phyloP scores from a whole-genome alignment of 116 monocot species.

The Phalaenopsis hybrid region DNA sequence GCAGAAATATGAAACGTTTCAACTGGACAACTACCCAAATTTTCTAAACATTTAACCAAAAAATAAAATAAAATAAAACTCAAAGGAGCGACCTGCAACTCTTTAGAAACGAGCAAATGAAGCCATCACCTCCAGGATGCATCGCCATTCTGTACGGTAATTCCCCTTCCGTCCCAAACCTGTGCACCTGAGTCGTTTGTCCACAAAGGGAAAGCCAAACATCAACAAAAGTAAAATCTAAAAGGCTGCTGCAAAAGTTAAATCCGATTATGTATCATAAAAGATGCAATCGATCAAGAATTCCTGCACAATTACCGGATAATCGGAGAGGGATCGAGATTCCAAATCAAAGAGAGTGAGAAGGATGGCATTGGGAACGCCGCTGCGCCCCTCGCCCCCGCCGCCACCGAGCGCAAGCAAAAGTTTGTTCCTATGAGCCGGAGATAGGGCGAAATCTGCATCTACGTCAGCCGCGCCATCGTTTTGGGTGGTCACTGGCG shows the following conservation, averaged over 20 bases:
- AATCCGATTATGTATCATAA: background rate
- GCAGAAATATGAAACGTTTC: too few species aligned
- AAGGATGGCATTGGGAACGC: slow-evolving; percentile 69
- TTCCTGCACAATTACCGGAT: slow-evolving; percentile 37
- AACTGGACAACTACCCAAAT: too few species aligned
- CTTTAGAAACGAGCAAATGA: slow-evolving; percentile 46
- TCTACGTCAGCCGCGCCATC: background rate
- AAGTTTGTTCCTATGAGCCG: slow-evolving; percentile 13
- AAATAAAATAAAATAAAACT: background rate
- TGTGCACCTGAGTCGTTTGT: slow-evolving; percentile 32
- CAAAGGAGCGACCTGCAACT: slow-evolving; percentile 51
- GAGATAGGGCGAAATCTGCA: background rate
- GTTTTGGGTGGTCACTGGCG: background rate
- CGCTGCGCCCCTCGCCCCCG: slow-evolving; percentile 77
- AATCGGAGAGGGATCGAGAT: slow-evolving; percentile 41
- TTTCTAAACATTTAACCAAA: background rate
- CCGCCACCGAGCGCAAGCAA: slow-evolving; percentile 67
- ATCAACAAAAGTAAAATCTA: background rate
- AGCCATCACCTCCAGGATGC: slow-evolving; percentile 59
- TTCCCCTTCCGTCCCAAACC: slow-evolving; percentile 44
- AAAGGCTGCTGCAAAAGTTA: background rate
- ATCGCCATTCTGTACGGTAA: slow-evolving; percentile 82
- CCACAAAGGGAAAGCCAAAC: background rate
- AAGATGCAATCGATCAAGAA: background rate
- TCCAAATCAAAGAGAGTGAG: slow-evolving; percentile 45